phyloP scores from a whole-genome alignment of 2,329 filamentous ascomycete genomes.

The Penicillium hordei region DNA sequence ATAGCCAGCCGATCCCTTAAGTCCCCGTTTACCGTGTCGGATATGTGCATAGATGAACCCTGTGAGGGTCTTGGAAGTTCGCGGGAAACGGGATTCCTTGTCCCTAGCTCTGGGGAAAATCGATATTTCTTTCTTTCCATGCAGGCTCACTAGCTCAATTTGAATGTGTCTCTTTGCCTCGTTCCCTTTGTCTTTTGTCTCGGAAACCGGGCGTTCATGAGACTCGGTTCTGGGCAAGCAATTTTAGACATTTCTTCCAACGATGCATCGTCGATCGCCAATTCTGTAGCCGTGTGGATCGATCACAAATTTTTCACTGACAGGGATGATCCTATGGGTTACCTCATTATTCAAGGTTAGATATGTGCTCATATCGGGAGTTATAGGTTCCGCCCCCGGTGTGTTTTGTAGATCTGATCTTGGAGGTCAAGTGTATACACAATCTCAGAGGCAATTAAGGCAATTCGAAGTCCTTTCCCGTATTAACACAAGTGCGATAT shows the following conservation, averaged over 20 bases:
- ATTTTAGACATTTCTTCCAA: conserved; percentile 8
- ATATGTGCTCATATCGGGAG: conserved; percentile 4
- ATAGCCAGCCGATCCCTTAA: conserved; percentile 1
- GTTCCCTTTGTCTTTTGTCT: conserved; percentile 5
- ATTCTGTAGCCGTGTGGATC: conserved; percentile 17
- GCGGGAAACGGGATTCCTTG: background rate
- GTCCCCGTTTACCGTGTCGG: conserved; percentile 13
- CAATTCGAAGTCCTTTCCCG: background rate
- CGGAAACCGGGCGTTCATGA: background rate
- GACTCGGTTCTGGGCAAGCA: background rate
- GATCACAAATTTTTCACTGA: conserved; percentile 19
- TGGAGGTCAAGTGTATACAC: background rate
- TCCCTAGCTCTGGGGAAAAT: background rate
- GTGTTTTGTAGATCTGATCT: background rate
- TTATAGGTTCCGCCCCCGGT: background rate
- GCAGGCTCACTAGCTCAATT: background rate
- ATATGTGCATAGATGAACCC: conserved; percentile 10
- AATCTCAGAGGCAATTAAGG: background rate
- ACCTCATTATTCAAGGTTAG: background rate
- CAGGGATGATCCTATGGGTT: conserved; percentile 19
- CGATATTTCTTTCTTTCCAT: background rate
- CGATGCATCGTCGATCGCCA: conserved; percentile 12
- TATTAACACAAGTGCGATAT: background rate
- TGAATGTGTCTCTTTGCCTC: conserved; percentile 4
- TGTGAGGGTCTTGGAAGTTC: conserved; percentile 5